A percentile compares a stretch with the other conserved stretches of the same genome.
Conservation (phyloP, 805 yeast species). For the Priceomyces fermenticarens region DNA sequence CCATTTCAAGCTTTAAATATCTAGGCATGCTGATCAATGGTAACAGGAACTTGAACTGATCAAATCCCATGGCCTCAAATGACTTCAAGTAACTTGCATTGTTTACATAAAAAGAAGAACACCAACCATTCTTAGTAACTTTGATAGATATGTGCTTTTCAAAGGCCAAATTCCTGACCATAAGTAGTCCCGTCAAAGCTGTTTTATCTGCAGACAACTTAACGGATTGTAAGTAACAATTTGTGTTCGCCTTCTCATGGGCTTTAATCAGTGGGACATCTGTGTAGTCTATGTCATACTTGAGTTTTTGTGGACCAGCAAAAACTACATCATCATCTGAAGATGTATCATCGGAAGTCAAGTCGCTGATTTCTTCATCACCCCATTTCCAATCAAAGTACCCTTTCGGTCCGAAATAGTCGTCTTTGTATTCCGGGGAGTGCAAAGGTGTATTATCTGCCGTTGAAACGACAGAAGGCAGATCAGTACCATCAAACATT, state of each 20-base stretch:
- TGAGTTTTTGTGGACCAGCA: background rate
- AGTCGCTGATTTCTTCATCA: slow-evolving; percentile 16
- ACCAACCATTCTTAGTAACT: slow-evolving; percentile 50
- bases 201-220: slow-evolving; percentile 22
- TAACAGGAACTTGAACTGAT: slow-evolving; percentile 50
- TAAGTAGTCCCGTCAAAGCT: slow-evolving; percentile 18
- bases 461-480: slow-evolving; percentile 60
- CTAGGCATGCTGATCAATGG: slow-evolving; percentile 35
- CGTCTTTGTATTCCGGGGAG: slow-evolving; percentile 21
- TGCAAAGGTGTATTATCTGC: slow-evolving; percentile 49
- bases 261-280: slow-evolving; percentile 9
- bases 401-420: slow-evolving; percentile 5
- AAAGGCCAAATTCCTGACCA: slow-evolving; percentile 33
- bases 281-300: slow-evolving; percentile 11
- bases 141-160: slow-evolving; percentile 40
- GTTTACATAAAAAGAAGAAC: slow-evolving; percentile 27
- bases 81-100: slow-evolving; percentile 19
- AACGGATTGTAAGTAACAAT: slow-evolving; percentile 36
- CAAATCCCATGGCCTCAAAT: slow-evolving; percentile 28
- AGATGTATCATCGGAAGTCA: slow-evolving; percentile 16
- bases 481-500: slow-evolving; percentile 58
- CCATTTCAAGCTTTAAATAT: slow-evolving; percentile 30
- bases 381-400: slow-evolving; percentile 25
- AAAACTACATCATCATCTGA: slow-evolving; percentile 16
- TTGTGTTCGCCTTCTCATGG: slow-evolving; percentile 10